Evolutionary conservation across 257 asterid species (phyloP), one percentile per base, ranked within the genome.

Genomic region (Penstemon newberryi): DNA sequence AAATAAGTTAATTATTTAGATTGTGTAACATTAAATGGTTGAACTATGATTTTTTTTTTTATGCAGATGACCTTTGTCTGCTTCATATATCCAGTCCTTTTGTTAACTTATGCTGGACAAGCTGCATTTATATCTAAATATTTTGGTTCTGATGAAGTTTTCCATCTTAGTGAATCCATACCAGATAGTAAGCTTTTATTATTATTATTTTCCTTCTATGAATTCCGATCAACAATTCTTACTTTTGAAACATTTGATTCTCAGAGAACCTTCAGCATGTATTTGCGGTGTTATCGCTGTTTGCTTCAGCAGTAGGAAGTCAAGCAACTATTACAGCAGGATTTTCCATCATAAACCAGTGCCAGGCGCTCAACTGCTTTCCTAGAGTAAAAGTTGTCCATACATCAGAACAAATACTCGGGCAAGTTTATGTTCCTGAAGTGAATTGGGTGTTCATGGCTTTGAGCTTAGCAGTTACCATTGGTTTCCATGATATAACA

Each of bases 281-380:
- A 55, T 88, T 93, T 69, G 87, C 96, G 4, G 86, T 85, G 65
- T 51, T 93, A 76, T 87, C 99, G 3, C 70, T 90, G 72, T 80
- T 93, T 72, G 97, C 99, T 69, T 85, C 99, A 4, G 96, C 92
- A 0, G 94, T 93, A n/a, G 99, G 96, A 68, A 93, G 99, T 77
- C 99, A 93, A 79, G 99, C 96, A 37, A 90, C 99, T 40, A 90
- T 93, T 11, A 86, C 99, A 5, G 99, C 96, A 1, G 89, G 96
- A 4, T 93, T 90, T 80, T 93, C 99, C 75, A 90, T 90, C 77
- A 87, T 90, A 82, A 87, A 93, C 74, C 99, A 93, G 76, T 88
- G 97, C 65, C 96, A 84, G 63, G 92, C 97, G 39, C 92, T 93
- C 6, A 70, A 81, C 70, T 93, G 99, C 76, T 88, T 93, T 54